These are phyloP conservation scores for Starmerella vitae DNA, from an alignment of 805 yeast species.

Conservation along the genomic window DNA sequence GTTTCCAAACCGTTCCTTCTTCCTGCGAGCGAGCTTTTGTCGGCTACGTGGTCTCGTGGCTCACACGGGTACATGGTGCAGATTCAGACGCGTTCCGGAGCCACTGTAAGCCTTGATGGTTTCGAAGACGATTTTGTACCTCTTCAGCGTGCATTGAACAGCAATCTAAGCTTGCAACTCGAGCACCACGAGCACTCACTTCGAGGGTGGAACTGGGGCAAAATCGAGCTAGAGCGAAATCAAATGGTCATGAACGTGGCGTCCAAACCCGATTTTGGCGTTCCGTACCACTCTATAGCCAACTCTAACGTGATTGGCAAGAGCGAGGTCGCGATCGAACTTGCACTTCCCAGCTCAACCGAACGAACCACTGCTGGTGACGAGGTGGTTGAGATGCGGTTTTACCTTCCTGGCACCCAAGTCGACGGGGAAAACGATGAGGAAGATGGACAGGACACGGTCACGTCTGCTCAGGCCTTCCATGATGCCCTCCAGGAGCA, in stretches of 20 bases:
- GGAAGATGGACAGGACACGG: constrained; percentile 32
- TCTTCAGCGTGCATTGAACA: constrained; percentile 69
- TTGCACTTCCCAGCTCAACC: constrained; percentile 42
- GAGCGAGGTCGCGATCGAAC: constrained; percentile 84
- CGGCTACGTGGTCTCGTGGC: constrained; percentile 85
- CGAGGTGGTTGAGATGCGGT: constrained; percentile 86
- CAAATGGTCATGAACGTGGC: constrained; percentile 77
- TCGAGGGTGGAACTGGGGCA: constrained; percentile 99
- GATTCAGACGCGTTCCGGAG: constrained; percentile 76
- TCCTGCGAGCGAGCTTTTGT: constrained; percentile 71
- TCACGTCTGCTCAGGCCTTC: constrained; percentile 68
- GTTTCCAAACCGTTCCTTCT: constrained; percentile 65
- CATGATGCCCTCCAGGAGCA: constrained; percentile 83
- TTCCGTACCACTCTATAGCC: constrained; percentile 66
- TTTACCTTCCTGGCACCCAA: constrained; percentile 81
- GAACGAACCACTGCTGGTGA: constrained; percentile 63
- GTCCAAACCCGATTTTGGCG: constrained; percentile 80
- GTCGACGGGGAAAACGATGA: constrained; percentile 34
- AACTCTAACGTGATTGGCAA: constrained; percentile 85
- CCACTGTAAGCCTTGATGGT: constrained; percentile 81
- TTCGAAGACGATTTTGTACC: constrained; percentile 64
- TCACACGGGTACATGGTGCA: constrained; percentile 82
- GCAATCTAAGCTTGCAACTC: constrained; percentile 56
- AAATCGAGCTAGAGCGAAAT: constrained; percentile 78
- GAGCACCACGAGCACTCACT: constrained; percentile 84